These are phyloP conservation scores for Schwanniomyces vanrijiae DNA, from an alignment of 805 yeast genomes.

Conservation along the genomic window DNA sequence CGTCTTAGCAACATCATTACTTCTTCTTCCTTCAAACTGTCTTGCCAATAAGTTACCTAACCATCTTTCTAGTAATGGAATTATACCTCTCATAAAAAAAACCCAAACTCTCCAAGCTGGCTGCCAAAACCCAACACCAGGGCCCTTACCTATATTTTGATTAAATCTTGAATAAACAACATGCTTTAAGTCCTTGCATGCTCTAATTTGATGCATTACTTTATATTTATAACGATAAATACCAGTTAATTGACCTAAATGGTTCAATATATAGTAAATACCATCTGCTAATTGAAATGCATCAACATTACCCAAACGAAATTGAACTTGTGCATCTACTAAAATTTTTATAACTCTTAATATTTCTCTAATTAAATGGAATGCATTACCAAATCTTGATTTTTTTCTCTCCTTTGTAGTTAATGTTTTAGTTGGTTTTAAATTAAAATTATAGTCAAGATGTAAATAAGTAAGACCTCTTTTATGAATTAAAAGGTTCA, in stretches of 20 bases:
- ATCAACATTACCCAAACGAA: slow-evolving; percentile 84
- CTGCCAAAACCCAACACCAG: slow-evolving; percentile 99
- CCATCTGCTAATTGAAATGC: slow-evolving; percentile 96
- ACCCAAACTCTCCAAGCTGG: slow-evolving; percentile 99
- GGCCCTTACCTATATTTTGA: slow-evolving; percentile 88
- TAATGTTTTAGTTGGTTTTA: slow-evolving; percentile 93
- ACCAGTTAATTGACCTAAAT: slow-evolving; percentile 94
- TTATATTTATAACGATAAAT: slow-evolving; percentile 94
- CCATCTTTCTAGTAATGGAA: slow-evolving; percentile 94
- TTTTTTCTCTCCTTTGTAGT: slow-evolving; percentile 96
- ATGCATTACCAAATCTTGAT: slow-evolving; percentile 94
- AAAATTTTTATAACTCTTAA: slow-evolving; percentile 77
- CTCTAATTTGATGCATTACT: slow-evolving; percentile 97
- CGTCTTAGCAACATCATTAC: slow-evolving; percentile 89
- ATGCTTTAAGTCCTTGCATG: slow-evolving; percentile 94
- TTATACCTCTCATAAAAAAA: slow-evolving; percentile 84
- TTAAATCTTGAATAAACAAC: slow-evolving; percentile 85
- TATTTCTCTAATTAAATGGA: slow-evolving; percentile 89
- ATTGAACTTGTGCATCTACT: slow-evolving; percentile 94
- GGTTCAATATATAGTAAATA: slow-evolving; percentile 83
- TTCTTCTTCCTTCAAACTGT: slow-evolving; percentile 93
- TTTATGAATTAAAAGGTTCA: slow-evolving; percentile 83
- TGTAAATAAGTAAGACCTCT: slow-evolving; percentile 91
- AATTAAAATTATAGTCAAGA: slow-evolving; percentile 90
- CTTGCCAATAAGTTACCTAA: slow-evolving; percentile 85